Evolutionary conservation across 306 rosid species (phyloP).

Genomic region (Trifolium subterraneum): DNA sequence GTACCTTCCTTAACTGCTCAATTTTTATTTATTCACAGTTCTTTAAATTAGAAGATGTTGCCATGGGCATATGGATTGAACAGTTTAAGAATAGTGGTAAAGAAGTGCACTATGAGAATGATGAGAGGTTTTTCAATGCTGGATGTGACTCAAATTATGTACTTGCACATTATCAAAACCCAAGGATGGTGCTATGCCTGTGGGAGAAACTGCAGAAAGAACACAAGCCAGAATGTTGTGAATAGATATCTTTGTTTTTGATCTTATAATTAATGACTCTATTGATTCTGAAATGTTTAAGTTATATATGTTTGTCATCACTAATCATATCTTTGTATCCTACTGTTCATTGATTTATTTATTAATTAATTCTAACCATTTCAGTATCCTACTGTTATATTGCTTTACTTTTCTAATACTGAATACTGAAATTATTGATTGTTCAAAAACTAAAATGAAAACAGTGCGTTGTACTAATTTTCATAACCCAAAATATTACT

Average conservation of each 20-base stretch:
- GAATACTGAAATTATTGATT: too few species aligned
- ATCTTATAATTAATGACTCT: background rate
- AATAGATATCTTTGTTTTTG: constrained; percentile 51
- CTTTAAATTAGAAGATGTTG: constrained; percentile 95
- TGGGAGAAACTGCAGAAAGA: constrained; percentile 91
- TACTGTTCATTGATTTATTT: constrained; percentile 47
- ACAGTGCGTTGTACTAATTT: too few species aligned
- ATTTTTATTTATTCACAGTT: constrained; percentile 50
- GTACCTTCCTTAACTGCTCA: background rate
- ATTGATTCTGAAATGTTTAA: constrained; percentile 20
- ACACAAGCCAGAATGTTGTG: constrained; percentile 70
- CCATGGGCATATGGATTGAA: constrained; percentile 94
- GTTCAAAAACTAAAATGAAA: too few species aligned
- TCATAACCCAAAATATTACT: too few species aligned
- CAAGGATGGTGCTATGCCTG: constrained; percentile 82
- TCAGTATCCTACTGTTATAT: too few species aligned
- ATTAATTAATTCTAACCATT: constrained; percentile 37
- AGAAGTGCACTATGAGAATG: constrained; percentile 70
- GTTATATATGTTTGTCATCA: constrained; percentile 1
- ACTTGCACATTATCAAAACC: constrained; percentile 88
- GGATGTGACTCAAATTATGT: constrained; percentile 80
- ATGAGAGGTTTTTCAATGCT: constrained; percentile 81
- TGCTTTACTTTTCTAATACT: background rate
- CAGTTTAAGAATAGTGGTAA: constrained; percentile 65
- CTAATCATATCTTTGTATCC: constrained; percentile 31